Evolutionary conservation across 2,329 filamentous ascomycete species (phyloP).

Genomic region (Atkinsonella texensis): DNA sequence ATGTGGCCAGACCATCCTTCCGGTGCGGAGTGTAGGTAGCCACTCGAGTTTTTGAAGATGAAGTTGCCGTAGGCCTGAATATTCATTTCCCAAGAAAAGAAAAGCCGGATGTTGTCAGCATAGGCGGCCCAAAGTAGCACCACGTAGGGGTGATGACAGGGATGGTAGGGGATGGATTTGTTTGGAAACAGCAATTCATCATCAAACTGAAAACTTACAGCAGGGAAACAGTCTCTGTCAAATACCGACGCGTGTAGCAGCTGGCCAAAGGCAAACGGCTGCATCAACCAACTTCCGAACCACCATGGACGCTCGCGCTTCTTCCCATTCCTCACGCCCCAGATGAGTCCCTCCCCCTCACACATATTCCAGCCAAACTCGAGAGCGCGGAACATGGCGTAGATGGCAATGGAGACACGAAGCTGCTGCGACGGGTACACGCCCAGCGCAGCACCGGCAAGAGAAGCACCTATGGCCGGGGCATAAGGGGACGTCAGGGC

Average conservation of each 20-base stretch:
- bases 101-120: not conserved
- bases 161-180: no score
- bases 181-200: no score
- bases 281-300: constrained; percentile 75
- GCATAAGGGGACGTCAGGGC: constrained; percentile 74
- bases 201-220: constrained; percentile 32
- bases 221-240: constrained; percentile 61
- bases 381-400: constrained; percentile 65
- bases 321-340: constrained; percentile 41
- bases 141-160: no score
- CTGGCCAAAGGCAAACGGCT: constrained; percentile 65
- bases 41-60: constrained; percentile 59
- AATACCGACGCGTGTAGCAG: constrained; percentile 66
- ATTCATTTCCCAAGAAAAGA: not conserved
- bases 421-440: constrained; percentile 55
- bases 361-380: constrained; percentile 81
- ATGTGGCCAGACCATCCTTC: constrained; percentile 51
- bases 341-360: constrained; percentile 59
- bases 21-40: constrained; percentile 68
- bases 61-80: constrained; percentile 25
- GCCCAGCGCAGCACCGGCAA: constrained; percentile 74
- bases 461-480: constrained; percentile 78
- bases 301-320: constrained; percentile 62
- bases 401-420: constrained; percentile 71
- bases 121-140: no score